These are phyloP conservation scores for Cornus kousa DNA, from an alignment of 148 eudicot species.

Conservation along the genomic window DNA sequence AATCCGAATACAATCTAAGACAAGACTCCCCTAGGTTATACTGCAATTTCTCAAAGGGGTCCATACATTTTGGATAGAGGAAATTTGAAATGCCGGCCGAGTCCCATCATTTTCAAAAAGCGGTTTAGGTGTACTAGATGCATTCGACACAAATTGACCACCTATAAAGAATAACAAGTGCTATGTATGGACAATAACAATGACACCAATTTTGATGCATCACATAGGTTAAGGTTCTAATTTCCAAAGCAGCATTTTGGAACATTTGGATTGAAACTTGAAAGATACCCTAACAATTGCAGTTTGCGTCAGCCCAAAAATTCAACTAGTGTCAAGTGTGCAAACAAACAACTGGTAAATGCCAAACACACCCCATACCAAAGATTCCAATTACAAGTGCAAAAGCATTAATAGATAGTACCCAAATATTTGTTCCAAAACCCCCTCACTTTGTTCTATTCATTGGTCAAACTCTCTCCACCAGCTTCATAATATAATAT, in stretches of 20 bases:
- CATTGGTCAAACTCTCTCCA: not conserved
- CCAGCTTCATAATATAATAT: not conserved
- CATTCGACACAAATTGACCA: not conserved
- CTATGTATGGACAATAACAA: not conserved
- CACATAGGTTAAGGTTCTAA: not conserved
- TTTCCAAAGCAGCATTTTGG: not conserved
- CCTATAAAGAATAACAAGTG: not conserved
- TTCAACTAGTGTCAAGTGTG: not conserved
- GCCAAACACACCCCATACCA: not conserved
- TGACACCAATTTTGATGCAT: not conserved
- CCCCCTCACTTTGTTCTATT: not conserved
- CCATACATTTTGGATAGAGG: not conserved
- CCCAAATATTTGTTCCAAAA: not conserved
- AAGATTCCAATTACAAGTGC: not conserved
- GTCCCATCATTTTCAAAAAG: not conserved
- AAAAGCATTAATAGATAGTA: not conserved
- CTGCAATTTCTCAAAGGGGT: too few relatives aligned
- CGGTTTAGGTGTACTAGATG: not conserved
- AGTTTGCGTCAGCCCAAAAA: not conserved
- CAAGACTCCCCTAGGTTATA: too few relatives aligned
- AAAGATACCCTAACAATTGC: conserved; percentile 1
- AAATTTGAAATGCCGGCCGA: not conserved
- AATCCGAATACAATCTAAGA: too few relatives aligned
- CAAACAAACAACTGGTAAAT: not conserved
- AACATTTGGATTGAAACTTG: conserved; percentile 1